phyloP scores from a whole-genome alignment of 2,329 filamentous ascomycete species.

The Huntiella abstrusa region DNA sequence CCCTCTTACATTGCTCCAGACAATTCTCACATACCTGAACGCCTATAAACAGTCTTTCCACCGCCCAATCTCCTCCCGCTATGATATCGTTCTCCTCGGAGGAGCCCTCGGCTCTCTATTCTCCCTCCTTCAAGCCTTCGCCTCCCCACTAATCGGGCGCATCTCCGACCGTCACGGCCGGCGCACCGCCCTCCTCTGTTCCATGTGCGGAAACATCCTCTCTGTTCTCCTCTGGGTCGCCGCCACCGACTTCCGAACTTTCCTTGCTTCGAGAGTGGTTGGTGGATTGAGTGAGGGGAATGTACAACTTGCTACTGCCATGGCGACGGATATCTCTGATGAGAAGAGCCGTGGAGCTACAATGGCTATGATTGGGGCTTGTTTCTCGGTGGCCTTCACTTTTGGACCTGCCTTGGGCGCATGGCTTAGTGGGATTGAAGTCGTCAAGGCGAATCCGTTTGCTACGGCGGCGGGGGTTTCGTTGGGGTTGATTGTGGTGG shows the following conservation, averaged over 20 bases:
- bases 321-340: constrained; percentile 89
- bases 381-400: constrained; percentile 94
- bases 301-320: constrained; percentile 86
- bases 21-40: constrained; percentile 68
- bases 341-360: constrained; percentile 68
- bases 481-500: constrained; percentile 61
- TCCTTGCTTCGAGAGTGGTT: constrained; percentile 79
- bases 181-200: constrained; percentile 68
- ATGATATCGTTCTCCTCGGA: constrained; percentile 90
- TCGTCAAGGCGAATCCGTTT: constrained; percentile 77
- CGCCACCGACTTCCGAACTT: constrained; percentile 87
- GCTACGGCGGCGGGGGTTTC: constrained; percentile 81
- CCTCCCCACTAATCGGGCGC: constrained; percentile 75
- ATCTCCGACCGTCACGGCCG: constrained; percentile 81
- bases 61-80: constrained; percentile 81
- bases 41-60: constrained; percentile 88
- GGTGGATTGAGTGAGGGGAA: constrained; percentile 93
- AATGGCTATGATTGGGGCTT: constrained; percentile 90
- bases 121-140: constrained; percentile 73
- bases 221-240: constrained; percentile 89
- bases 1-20: constrained; percentile 51
- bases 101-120: constrained; percentile 89
- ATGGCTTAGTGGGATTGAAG: constrained; percentile 57
- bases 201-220: constrained; percentile 83
- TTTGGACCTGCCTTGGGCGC: constrained; percentile 88